A percentile compares a stretch with the other conserved stretches of the same genome.
Evolutionary conservation across 306 rosid species (phyloP).

Genomic region (Begonia loranthoides): DNA sequence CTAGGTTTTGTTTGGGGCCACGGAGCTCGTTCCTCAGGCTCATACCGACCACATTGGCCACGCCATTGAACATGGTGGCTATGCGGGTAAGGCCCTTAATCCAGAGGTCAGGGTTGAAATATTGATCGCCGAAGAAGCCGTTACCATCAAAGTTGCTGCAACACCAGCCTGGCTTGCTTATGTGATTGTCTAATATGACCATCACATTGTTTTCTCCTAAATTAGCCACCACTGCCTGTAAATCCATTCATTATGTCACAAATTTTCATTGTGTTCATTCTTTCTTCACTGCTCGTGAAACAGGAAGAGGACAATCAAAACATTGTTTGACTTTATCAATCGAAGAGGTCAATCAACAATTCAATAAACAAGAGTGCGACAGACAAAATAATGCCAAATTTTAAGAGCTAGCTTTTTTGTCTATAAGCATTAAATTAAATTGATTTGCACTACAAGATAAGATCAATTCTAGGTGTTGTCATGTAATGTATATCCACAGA

Average conservation of each 20-base stretch:
- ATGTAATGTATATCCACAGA: too few species aligned
- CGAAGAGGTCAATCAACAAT: too few species aligned
- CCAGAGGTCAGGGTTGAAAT: conserved; percentile 58
- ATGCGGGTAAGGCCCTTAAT: conserved; percentile 52
- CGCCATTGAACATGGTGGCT: conserved; percentile 62
- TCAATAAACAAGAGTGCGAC: too few species aligned
- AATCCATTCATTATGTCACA: not conserved
- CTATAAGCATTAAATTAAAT: too few species aligned
- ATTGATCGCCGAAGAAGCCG: conserved; percentile 68
- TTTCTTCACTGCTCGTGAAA: too few species aligned
- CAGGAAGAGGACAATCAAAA: too few species aligned
- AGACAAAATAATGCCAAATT: too few species aligned
- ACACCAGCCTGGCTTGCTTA: conserved; percentile 77
- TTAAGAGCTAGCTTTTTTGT: too few species aligned
- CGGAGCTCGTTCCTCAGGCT: conserved; percentile 86
- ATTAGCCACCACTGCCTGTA: conserved; percentile 49
- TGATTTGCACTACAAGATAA: too few species aligned
- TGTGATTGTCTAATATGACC: conserved; percentile 77
- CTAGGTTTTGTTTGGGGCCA: conserved; percentile 61
- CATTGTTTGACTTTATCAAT: too few species aligned
- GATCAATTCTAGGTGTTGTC: too few species aligned
- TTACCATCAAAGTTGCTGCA: conserved; percentile 52
- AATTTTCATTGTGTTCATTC: too few species aligned
- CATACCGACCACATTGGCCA: conserved; percentile 54
- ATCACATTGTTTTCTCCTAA: conserved; percentile 51